phyloP scores from a whole-genome alignment of 768 basidiomycete genomes.

The Rhizopogon salebrosus region DNA sequence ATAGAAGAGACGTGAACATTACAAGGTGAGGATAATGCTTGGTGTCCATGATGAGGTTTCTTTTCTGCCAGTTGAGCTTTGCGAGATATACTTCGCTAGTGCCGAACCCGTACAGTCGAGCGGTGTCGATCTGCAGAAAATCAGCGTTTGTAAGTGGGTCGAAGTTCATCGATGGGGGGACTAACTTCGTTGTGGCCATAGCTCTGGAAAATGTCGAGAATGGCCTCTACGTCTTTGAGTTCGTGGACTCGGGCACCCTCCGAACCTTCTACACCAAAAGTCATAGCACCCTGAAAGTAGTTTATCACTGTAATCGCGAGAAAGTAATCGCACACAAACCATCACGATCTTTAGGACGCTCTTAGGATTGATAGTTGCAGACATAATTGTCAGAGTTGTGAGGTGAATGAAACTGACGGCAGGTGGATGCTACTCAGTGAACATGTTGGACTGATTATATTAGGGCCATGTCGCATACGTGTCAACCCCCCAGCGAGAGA shows the following conservation, averaged over 20 bases:
- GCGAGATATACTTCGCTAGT: constrained; percentile 40
- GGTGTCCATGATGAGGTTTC: constrained; percentile 53
- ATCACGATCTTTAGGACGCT: constrained; percentile 47
- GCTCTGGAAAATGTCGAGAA: constrained; percentile 47
- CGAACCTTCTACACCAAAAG: constrained; percentile 43
- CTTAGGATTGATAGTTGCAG: constrained; percentile 25
- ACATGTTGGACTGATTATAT: not conserved
- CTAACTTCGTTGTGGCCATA: constrained; percentile 52
- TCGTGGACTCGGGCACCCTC: constrained; percentile 47
- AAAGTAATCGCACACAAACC: constrained; percentile 21
- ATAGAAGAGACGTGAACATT: not conserved
- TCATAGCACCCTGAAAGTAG: constrained; percentile 44
- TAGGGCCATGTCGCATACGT: not conserved
- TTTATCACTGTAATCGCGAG: not conserved
- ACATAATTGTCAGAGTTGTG: constrained; percentile 15
- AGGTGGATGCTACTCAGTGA: not conserved
- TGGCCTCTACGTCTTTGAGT: constrained; percentile 42
- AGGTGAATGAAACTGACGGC: no score
- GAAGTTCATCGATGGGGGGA: constrained; percentile 1
- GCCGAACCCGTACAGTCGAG: constrained; percentile 20
- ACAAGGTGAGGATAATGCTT: constrained; percentile 46
- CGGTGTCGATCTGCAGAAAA: constrained; percentile 22
- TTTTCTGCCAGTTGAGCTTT: constrained; percentile 41
- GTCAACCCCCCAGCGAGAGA: not conserved
- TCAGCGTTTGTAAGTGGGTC: not conserved